Evolutionary conservation across 257 asterid genomes (phyloP).

Genomic region (Solanum raphanifolium): DNA sequence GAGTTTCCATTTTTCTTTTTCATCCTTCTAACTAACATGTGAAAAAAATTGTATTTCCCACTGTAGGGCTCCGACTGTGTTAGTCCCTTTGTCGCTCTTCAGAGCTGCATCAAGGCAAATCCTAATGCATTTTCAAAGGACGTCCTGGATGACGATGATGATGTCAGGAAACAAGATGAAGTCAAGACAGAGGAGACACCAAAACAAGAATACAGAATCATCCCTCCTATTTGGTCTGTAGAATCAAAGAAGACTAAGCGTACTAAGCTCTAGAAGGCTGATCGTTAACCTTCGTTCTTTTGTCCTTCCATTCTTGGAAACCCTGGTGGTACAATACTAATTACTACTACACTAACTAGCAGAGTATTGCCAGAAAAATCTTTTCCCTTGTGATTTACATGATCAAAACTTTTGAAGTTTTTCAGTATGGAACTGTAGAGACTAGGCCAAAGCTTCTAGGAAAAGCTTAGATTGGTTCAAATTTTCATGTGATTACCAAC

Average conservation of each 20-base stretch:
- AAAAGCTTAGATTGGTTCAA: not conserved
- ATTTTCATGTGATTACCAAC: not conserved
- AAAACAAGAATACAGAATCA: slow-evolving; percentile 25
- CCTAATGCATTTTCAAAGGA: slow-evolving; percentile 81
- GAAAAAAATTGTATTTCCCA: not conserved
- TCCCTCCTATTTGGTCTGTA: slow-evolving; percentile 67
- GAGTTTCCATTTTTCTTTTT: not conserved
- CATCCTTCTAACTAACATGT: not conserved
- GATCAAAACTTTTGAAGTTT: not conserved
- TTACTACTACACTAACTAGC: not conserved
- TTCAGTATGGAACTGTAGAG: not conserved
- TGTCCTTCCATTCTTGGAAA: not conserved
- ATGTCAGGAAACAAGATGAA: not conserved
- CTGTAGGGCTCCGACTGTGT: slow-evolving; percentile 70
- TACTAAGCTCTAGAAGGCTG: slow-evolving; percentile 11
- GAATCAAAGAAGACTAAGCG: slow-evolving; percentile 30
- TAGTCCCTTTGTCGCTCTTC: slow-evolving; percentile 73
- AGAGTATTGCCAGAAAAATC: not conserved
- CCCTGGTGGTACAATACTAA: not conserved
- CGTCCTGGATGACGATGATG: slow-evolving; percentile 40
- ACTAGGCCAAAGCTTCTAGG: not conserved
- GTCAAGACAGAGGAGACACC: slow-evolving; percentile 23
- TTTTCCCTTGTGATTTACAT: not conserved
- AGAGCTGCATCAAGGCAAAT: slow-evolving; percentile 67
- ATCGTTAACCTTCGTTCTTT: not conserved